Evolutionary conservation across 306 rosid species (phyloP).

Genomic region (Spatholobus suberectus): DNA sequence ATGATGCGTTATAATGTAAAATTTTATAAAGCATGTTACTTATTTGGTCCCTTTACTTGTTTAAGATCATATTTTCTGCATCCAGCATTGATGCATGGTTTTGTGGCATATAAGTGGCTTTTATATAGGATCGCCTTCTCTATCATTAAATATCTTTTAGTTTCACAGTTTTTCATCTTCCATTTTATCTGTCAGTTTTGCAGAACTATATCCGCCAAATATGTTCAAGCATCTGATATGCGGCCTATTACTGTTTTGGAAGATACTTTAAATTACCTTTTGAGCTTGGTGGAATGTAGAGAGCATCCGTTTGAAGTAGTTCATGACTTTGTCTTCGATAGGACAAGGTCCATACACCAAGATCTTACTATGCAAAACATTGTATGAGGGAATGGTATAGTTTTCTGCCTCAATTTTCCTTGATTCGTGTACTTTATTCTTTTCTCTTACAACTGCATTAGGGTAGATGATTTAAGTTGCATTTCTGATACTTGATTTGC

Average conservation of each 20-base stretch:
- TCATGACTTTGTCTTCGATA: constrained; percentile 87
- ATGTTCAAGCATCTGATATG: constrained; percentile 72
- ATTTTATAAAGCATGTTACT: background rate
- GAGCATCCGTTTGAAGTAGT: constrained; percentile 78
- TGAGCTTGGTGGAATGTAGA: constrained; percentile 60
- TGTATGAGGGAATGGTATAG: constrained; percentile 81
- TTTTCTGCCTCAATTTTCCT: constrained; percentile 28
- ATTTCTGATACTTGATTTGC: background rate
- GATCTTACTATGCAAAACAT: constrained; percentile 90
- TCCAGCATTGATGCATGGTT: too few relatives aligned
- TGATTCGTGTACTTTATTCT: constrained; percentile 3
- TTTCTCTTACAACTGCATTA: background rate
- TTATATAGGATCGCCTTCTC: background rate
- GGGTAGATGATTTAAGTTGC: background rate
- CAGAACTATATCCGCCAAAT: constrained; percentile 76
- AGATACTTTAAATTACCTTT: constrained; percentile 68
- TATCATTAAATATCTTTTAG: constrained; percentile 10
- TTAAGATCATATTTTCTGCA: background rate
- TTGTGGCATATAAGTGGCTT: background rate
- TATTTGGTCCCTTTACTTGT: too few relatives aligned
- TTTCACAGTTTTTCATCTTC: constrained; percentile 30
- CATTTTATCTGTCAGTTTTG: constrained; percentile 65
- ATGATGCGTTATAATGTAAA: background rate
- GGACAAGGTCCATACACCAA: constrained; percentile 93
- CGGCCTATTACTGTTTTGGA: constrained; percentile 84